Percentiles rank a stretch among this genome's conserved stretches.
These are phyloP conservation scores for Cafeteria roenbergensis DNA, from an alignment of 108 stramenopile genomes.

Conservation along the genomic window DNA sequence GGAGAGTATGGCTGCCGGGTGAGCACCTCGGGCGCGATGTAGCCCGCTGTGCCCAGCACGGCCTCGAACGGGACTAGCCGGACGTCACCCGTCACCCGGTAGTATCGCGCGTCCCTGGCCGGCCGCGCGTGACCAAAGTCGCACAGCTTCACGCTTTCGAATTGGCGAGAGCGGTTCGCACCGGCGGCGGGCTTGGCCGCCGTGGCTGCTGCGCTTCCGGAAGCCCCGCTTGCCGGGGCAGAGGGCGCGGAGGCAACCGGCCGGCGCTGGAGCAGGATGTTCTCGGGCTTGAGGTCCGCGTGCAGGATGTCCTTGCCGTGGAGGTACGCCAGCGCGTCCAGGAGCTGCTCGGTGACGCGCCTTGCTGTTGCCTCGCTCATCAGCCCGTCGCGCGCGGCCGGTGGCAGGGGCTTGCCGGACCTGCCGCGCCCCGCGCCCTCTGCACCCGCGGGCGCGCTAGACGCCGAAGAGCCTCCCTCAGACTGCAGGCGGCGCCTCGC, in stretches of 20 bases:
- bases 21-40: conserved; percentile 28
- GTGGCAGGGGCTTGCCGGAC: background rate
- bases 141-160: conserved; percentile 70
- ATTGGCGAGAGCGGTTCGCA: no score
- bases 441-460: no score
- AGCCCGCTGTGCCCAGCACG: conserved; percentile 77
- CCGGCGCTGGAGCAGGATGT: conserved; percentile 3
- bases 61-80: conserved; percentile 43
- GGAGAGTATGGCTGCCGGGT: conserved; percentile 17
- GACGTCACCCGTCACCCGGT: conserved; percentile 14
- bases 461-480: no score
- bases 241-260: background rate
- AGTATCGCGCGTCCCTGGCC: conserved; percentile 43
- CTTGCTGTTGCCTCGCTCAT: background rate
- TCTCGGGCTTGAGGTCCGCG: conserved; percentile 22
- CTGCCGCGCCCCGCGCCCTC: background rate
- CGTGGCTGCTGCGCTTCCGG: no score
- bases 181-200: no score
- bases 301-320: conserved; percentile 15
- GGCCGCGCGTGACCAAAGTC: conserved; percentile 94
- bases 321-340: conserved; percentile 13
- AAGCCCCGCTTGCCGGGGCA: no score
- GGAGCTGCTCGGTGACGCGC: conserved; percentile 6
- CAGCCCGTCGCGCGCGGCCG: background rate
- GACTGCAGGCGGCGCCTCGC: background rate